Percentiles rank a stretch among this genome's conserved stretches.
These are phyloP conservation scores for Cadophora sp. DNA, from an alignment of 2,329 filamentous ascomycete species.

Conservation along the genomic window DNA sequence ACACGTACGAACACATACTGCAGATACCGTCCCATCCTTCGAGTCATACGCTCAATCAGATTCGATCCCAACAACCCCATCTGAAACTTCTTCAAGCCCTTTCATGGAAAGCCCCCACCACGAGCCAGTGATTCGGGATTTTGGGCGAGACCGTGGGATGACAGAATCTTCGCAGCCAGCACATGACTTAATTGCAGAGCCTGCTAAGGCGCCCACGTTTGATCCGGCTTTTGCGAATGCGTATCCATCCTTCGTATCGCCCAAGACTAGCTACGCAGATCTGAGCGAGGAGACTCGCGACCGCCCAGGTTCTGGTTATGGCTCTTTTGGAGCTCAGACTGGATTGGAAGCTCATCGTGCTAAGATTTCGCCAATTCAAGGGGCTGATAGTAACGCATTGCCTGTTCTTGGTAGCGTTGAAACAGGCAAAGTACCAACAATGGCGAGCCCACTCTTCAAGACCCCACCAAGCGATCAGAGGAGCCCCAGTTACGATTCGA, in stretches of 20 bases:
- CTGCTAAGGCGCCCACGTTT: constrained; percentile 32
- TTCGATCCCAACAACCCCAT: constrained; percentile 31
- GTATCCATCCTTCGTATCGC: constrained; percentile 31
- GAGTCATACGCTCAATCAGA: constrained; percentile 39
- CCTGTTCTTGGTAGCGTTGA: too few relatives aligned
- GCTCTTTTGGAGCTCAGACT: not conserved
- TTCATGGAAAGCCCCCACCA: constrained; percentile 25
- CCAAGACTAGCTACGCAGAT: constrained; percentile 26
- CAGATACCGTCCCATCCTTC: constrained; percentile 38
- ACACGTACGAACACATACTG: constrained; percentile 36
- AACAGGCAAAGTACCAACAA: not conserved
- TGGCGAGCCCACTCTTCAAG: not conserved
- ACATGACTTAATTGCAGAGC: constrained; percentile 27
- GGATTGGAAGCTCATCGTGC: constrained; percentile 6
- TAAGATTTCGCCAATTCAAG: not conserved
- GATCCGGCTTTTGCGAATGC: constrained; percentile 34
- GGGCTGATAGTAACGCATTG: not conserved
- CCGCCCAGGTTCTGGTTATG: not conserved
- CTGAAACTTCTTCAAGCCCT: constrained; percentile 30
- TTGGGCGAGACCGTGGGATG: constrained; percentile 22
- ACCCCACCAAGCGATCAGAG: not conserved
- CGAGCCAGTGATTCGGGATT: constrained; percentile 31
- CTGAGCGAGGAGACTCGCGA: not conserved
- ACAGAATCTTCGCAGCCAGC: constrained; percentile 18
- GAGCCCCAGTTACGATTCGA: not conserved